These are phyloP conservation scores for Populus euphratica DNA, from an alignment of 345 rosid species.

Conservation along the genomic window DNA sequence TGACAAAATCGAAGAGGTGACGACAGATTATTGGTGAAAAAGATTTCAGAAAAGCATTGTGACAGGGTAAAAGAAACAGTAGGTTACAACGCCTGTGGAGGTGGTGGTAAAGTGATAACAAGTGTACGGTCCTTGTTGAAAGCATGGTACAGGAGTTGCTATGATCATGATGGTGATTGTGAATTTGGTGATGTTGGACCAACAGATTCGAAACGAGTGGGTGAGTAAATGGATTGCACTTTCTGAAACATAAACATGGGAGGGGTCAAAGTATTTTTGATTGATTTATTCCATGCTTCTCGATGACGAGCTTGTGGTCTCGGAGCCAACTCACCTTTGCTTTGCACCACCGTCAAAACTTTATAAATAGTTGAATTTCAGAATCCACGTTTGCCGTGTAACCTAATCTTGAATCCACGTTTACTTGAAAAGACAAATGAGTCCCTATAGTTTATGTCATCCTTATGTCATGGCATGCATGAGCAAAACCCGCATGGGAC, in stretches of 20 bases:
- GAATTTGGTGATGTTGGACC: constrained; percentile 8
- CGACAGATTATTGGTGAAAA: not conserved
- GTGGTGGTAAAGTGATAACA: too few relatives aligned
- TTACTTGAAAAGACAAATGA: not conserved
- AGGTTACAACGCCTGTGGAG: too few relatives aligned
- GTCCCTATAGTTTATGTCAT: not conserved
- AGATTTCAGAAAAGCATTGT: too few relatives aligned
- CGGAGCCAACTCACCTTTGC: not conserved
- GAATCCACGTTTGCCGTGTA: not conserved
- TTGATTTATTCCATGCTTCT: not conserved
- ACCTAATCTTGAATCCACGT: constrained; percentile 16
- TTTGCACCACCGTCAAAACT: not conserved
- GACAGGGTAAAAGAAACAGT: too few relatives aligned
- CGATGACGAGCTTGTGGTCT: not conserved
- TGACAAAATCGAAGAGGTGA: not conserved
- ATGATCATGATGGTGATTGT: not conserved
- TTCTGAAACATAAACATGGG: not conserved
- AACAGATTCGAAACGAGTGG: not conserved
- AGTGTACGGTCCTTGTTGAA: not conserved
- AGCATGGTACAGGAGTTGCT: not conserved
- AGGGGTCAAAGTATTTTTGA: not conserved
- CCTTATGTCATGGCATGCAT: not conserved
- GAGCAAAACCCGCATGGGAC: not conserved
- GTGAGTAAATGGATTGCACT: not conserved
- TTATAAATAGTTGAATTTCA: not conserved